Conservation (phyloP, 345 rosid species). For the Boechera stricta region DNA sequence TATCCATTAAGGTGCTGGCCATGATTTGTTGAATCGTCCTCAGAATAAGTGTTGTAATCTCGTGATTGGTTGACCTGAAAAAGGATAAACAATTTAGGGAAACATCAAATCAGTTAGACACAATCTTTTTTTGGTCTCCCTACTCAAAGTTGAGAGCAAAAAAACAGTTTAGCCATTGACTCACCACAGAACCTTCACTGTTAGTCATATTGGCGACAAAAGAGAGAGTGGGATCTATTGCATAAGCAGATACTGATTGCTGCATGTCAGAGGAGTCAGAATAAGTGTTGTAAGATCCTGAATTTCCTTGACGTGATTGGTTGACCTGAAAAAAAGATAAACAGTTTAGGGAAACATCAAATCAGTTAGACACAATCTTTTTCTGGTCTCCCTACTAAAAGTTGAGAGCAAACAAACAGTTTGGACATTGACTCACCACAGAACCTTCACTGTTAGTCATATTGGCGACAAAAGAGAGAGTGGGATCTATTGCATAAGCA, state of each 20-base stretch:
- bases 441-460: constrained; percentile 21
- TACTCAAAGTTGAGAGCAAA: not conserved
- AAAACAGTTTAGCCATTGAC: constrained; percentile 3
- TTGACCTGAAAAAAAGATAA: constrained; percentile 13
- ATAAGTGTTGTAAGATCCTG: constrained; percentile 13
- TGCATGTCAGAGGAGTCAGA: not conserved
- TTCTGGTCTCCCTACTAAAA: too few species aligned
- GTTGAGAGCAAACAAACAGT: not conserved
- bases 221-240: not conserved
- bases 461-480: not conserved
- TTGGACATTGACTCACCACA: constrained; percentile 30
- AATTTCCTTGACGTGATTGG: constrained; percentile 26
- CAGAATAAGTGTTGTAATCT: not conserved
- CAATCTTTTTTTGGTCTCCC: not conserved
- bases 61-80: constrained; percentile 23
- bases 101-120: not conserved
- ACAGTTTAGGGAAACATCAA: not conserved
- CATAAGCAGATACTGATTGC: not conserved
- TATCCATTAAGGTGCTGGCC: not conserved
- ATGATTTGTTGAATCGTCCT: constrained; percentile 5
- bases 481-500: not conserved
- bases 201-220: not conserved
- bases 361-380: not conserved
- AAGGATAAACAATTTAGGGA: not conserved
- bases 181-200: constrained; percentile 36